These are phyloP conservation scores for Pseudonitzschia pungens DNA, from an alignment of 108 stramenopile species.

Conservation along the genomic window DNA sequence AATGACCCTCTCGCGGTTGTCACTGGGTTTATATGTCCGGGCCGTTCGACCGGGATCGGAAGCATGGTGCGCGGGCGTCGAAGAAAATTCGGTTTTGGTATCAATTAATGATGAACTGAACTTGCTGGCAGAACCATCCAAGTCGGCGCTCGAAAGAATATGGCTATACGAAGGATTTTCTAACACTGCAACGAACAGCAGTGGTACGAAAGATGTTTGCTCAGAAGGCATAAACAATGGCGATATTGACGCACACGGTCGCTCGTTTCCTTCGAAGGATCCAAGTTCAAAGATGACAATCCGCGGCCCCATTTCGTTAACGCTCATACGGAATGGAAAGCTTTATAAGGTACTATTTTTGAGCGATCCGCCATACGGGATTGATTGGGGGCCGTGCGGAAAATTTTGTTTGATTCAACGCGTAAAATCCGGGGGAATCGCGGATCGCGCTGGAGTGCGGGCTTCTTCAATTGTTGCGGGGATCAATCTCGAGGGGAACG, in stretches of 20 bases:
- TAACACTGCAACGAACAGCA: neutral
- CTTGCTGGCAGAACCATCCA: slow-evolving; percentile 70
- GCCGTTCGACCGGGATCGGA: slow-evolving; percentile 43
- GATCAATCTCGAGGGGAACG: slow-evolving; percentile 22
- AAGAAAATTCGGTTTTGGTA: slow-evolving; percentile 54
- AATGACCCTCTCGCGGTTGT: slow-evolving; percentile 60
- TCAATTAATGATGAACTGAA: slow-evolving; percentile 62
- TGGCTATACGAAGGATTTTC: slow-evolving; percentile 76
- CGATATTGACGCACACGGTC: neutral
- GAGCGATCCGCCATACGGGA: slow-evolving; percentile 55
- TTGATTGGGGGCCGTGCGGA: slow-evolving; percentile 81
- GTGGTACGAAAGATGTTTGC: neutral
- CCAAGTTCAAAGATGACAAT: slow-evolving; percentile 14
- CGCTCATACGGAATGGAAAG: slow-evolving; percentile 49
- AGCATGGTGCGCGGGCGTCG: slow-evolving; percentile 61
- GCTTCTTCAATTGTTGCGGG: slow-evolving; percentile 59
- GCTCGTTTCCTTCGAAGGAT: neutral
- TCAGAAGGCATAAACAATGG: neutral
- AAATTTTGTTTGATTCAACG: slow-evolving; percentile 74
- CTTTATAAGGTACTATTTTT: slow-evolving; percentile 56
- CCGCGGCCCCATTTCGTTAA: slow-evolving; percentile 41
- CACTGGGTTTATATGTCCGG: slow-evolving; percentile 70
- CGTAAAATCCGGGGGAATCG: slow-evolving; percentile 17
- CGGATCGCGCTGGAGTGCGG: slow-evolving; percentile 49
- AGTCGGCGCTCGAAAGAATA: slow-evolving; percentile 69